Evolutionary conservation across 108 stramenopile genomes (phyloP).

Genomic region (Nannochloropsis salina): DNA sequence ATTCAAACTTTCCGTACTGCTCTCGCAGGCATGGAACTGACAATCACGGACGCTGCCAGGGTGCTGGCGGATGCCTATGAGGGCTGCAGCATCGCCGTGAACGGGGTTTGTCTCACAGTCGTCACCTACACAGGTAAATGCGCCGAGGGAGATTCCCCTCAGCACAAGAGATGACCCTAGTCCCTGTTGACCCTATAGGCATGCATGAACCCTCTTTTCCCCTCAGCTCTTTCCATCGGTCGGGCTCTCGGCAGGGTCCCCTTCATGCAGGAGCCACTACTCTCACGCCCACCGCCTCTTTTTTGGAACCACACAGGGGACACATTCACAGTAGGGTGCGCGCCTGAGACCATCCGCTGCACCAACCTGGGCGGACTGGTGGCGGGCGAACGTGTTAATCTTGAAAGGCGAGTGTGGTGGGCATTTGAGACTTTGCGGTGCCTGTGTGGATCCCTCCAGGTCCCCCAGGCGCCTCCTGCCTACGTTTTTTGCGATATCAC

Average conservation of each 20-base stretch:
- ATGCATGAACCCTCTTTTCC: too few relatives aligned
- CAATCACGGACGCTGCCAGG: constrained; percentile 60
- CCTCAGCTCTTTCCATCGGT: too few relatives aligned
- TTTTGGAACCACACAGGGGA: constrained; percentile 27
- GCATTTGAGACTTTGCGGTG: too few relatives aligned
- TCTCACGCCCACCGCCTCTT: too few relatives aligned
- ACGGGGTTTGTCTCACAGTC: constrained; percentile 92
- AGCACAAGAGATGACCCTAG: too few relatives aligned
- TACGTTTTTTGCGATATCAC: too few relatives aligned
- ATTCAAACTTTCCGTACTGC: background rate
- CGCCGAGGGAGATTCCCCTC: background rate
- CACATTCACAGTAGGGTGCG: constrained; percentile 75
- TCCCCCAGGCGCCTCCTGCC: too few relatives aligned
- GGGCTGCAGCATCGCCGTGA: constrained; percentile 88
- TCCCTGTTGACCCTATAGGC: background rate
- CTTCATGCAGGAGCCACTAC: too few relatives aligned
- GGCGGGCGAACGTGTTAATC: constrained; percentile 47
- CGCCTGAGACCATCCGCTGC: constrained; percentile 82
- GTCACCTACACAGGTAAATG: background rate
- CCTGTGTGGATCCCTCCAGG: too few relatives aligned
- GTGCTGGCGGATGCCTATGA: constrained; percentile 83
- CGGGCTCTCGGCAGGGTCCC: too few relatives aligned
- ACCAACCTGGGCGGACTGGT: constrained; percentile 68
- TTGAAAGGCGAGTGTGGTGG: background rate
- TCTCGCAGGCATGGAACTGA: constrained; percentile 34